Conservation (phyloP, 805 yeast species). For the Suhomyces xylopsoci region DNA sequence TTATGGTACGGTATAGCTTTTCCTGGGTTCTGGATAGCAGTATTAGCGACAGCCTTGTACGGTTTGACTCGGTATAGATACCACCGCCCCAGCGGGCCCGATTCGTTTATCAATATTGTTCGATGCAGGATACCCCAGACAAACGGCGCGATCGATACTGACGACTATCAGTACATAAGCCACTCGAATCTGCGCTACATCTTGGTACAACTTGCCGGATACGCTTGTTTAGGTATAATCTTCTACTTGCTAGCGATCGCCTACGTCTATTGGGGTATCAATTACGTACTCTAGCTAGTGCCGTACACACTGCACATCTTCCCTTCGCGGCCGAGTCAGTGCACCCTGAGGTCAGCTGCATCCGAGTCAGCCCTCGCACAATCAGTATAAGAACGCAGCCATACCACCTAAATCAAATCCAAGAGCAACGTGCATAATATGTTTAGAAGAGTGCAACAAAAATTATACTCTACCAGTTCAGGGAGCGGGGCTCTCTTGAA, state of each 20-base stretch:
- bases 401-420: background rate
- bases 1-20: slow-evolving; percentile 16
- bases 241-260: background rate
- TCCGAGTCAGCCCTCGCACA: slow-evolving; percentile 1
- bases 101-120: slow-evolving; percentile 8
- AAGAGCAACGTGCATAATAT: background rate
- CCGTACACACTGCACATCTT: background rate
- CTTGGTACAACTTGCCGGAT: background rate
- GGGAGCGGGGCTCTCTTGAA: slow-evolving; percentile 32
- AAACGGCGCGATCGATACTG: slow-evolving; percentile 8
- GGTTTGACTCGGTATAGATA: background rate
- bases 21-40: slow-evolving; percentile 20
- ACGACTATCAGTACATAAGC: slow-evolving; percentile 16
- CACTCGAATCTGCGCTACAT: background rate
- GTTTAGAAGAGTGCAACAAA: slow-evolving; percentile 2
- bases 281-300: background rate
- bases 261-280: background rate
- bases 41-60: slow-evolving; percentile 6
- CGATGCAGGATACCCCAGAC: slow-evolving; percentile 7
- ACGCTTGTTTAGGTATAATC: background rate
- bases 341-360: background rate
- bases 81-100: slow-evolving; percentile 6
- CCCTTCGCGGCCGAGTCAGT: background rate
- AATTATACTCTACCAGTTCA: slow-evolving; percentile 21
- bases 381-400: background rate